These are phyloP conservation scores for Starmerella bombi DNA, from an alignment of 805 yeast genomes.

Conservation along the genomic window DNA sequence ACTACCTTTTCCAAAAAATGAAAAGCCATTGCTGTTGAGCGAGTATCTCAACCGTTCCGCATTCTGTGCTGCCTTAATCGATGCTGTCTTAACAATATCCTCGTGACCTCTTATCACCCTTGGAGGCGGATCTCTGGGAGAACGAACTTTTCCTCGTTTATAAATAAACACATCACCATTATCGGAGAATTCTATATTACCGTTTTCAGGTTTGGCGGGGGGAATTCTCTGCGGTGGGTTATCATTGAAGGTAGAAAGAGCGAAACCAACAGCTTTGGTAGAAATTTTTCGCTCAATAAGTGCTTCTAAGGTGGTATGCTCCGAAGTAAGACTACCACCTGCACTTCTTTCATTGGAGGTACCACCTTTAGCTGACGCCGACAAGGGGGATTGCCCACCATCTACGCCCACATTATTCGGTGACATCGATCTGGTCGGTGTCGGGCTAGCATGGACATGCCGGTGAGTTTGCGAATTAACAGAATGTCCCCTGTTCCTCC, in stretches of 20 bases:
- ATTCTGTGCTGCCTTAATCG: constrained; percentile 16
- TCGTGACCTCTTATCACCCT: constrained; percentile 16
- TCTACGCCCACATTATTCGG: no score
- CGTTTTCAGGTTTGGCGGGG: constrained; percentile 64
- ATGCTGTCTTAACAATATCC: constrained; percentile 13
- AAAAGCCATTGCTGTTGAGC: constrained; percentile 4
- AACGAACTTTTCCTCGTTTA: constrained; percentile 6
- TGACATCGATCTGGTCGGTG: no score
- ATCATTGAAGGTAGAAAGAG: constrained; percentile 51
- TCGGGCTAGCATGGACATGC: no score
- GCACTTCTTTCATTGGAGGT: not conserved
- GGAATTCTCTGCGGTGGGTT: constrained; percentile 97
- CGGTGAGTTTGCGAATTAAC: not conserved
- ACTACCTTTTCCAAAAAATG: constrained; percentile 3
- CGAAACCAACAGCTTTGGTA: constrained; percentile 35
- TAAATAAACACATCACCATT: constrained; percentile 21
- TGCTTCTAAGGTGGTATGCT: constrained; percentile 5
- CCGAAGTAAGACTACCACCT: not conserved
- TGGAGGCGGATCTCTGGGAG: constrained; percentile 5
- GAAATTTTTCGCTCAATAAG: constrained; percentile 7
- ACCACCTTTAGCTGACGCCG: not conserved
- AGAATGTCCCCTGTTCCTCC: not conserved
- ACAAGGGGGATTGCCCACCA: no score
- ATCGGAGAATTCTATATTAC: constrained; percentile 42
- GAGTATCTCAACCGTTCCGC: constrained; percentile 19